Evolutionary conservation across 2,329 filamentous ascomycete species (phyloP).

Genomic region (Claviceps humidiphila): DNA sequence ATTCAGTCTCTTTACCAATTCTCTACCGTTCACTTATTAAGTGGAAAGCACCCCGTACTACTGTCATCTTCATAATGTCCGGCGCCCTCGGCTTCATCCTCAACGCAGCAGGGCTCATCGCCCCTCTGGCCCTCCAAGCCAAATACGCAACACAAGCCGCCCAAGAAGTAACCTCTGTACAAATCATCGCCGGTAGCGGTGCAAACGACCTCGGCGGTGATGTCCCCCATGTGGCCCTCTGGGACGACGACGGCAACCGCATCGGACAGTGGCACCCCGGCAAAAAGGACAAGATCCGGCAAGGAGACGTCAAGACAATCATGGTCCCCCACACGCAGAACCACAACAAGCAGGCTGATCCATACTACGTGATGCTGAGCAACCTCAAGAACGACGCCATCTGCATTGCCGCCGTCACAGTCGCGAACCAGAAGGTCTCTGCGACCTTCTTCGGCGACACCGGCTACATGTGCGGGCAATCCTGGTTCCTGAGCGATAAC

Average conservation of each 20-base stretch:
- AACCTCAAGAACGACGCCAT: constrained; percentile 12
- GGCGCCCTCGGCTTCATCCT: not conserved
- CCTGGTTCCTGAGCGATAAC: constrained; percentile 12
- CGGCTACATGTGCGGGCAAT: constrained; percentile 10
- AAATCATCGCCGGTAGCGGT: constrained; percentile 1
- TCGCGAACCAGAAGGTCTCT: constrained; percentile 7
- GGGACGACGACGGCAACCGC: constrained; percentile 9
- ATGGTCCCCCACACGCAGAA: constrained; percentile 7
- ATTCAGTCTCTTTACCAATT: too few species aligned
- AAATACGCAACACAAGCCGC: not conserved
- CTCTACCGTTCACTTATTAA: too few species aligned
- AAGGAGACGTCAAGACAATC: not conserved
- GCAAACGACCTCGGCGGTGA: constrained; percentile 3
- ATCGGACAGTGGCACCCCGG: constrained; percentile 8
- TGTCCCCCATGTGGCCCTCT: constrained; percentile 8
- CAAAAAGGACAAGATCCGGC: constrained; percentile 2
- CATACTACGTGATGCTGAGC: constrained; percentile 11
- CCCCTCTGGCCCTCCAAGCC: not conserved
- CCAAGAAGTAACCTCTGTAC: not conserved
- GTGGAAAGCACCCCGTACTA: too few species aligned
- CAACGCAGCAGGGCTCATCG: not conserved
- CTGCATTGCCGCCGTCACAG: constrained; percentile 10
- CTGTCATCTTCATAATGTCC: not conserved
- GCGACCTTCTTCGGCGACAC: constrained; percentile 11
- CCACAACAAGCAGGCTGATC: constrained; percentile 1